Evolutionary conservation across 352 stramenopile species (phyloP), one percentile per base, ranked within the genome.

Genomic region (Phytophthora crassamura): DNA sequence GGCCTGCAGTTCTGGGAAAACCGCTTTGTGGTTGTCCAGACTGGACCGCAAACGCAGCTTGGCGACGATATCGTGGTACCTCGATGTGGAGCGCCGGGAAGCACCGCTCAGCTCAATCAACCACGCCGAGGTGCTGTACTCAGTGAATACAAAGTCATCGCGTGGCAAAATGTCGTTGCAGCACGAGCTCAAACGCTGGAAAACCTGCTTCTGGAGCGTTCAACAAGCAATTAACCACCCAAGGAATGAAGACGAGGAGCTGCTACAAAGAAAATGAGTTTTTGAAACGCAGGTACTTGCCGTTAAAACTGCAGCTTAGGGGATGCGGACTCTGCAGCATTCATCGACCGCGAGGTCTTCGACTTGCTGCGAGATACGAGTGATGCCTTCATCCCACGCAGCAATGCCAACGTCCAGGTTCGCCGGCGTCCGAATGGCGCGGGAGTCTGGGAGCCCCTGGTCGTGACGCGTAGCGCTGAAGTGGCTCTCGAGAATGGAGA

Each of bases 341-440:
- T 70, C 57, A 34, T 76, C 63, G 5, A 76, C 54, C 34, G 55
- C 46, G 35, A 76, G 38, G 22, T 42, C 69, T 55, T 76, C 68
- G 11, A 76, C 60, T 50, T 66, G 68, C 20, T 61, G 35, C 22
- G 46, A 39, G 18, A 73, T 66, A 20, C 33, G 36, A 49, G 58
- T 57, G 28, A 64, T 64, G 4, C 50, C 32, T 51, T 63, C 64
- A 15, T 64, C 64, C 64, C 64, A 72, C 7, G 15, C 45, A 30
- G 59, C 42, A 35, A 67, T 30, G 10, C 58, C 64, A 9, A 46
- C 15, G 16, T 62, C 42, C 25, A 72, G 5, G 12, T 59, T 72
- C 6, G 38, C 9, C 7, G 43, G 16, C 7, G 30, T 34, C 7
- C 18, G 35, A 16, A 61, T 41, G 9, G 0, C 38, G 5, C n/a